phyloP scores from a whole-genome alignment of 495 filamentous ascomycete species.

The Penicillium coffeae region DNA sequence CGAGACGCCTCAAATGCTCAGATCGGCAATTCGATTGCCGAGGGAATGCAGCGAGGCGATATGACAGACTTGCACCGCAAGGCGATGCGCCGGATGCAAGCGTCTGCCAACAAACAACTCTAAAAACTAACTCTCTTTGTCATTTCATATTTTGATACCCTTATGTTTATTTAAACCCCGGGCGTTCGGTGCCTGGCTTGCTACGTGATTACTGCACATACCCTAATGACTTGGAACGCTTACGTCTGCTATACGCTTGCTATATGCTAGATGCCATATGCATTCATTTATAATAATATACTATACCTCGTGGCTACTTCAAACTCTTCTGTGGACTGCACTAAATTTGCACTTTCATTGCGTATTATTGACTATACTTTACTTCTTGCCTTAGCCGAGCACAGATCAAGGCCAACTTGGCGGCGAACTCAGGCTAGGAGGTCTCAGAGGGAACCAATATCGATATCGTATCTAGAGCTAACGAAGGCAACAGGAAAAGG shows the following conservation, averaged over 20 bases:
- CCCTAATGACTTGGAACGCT: not conserved
- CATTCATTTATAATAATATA: not conserved
- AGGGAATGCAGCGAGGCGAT: slow-evolving; percentile 70
- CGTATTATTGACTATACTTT: too few species aligned
- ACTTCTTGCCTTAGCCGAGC: too few species aligned
- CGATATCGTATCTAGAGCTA: too few species aligned
- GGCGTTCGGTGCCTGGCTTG: not conserved
- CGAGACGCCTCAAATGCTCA: slow-evolving; percentile 31
- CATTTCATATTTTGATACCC: slow-evolving; percentile 4
- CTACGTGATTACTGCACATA: not conserved
- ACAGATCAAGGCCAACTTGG: too few species aligned
- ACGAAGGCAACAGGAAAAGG: too few species aligned
- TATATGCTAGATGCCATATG: not conserved
- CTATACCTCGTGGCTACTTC: too few species aligned
- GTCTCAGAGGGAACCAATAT: too few species aligned
- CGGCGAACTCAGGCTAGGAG: too few species aligned
- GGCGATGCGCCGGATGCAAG: slow-evolving; percentile 80
- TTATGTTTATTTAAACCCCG: not conserved
- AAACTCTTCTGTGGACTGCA: too few species aligned
- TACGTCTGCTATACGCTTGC: not conserved
- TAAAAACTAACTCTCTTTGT: slow-evolving; percentile 9
- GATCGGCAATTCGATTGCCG: slow-evolving; percentile 56
- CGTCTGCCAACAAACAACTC: slow-evolving; percentile 53
- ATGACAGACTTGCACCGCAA: slow-evolving; percentile 77
- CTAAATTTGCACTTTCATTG: too few species aligned